Base-by-base conservation (phyloP, 2,329 filamentous ascomycete genomes). In the Phialophora verrucosa region DNA sequence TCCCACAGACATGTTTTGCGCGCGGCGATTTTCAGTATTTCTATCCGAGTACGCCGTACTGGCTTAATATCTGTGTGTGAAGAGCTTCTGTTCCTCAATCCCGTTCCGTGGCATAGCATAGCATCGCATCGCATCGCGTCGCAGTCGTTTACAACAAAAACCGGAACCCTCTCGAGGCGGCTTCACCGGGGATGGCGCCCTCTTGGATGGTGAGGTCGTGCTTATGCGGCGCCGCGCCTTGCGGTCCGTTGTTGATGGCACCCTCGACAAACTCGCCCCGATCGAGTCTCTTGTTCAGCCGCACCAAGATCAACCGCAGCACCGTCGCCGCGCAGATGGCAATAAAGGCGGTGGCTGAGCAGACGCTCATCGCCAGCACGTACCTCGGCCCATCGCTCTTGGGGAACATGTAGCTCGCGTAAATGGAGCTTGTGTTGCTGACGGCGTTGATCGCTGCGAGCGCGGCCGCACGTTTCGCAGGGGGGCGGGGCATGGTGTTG, bases 391-490 rank as follows among this genome's bases (percentile, higher is more conserved):
- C 76, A 50, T 77, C 76, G 25, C 70, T 73, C 67, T 85, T 60
- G 17, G 85, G 84, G 71, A 91, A 91, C 83, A 91, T 85, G 72
- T 90, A 90, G 63, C 82, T 84, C 0, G 88, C 87, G 73, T 90
- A 93, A 70, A 93, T 93, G 56, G 84, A 87, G 50, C 86, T 86
- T 11, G 84, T 82, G 75, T 93, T 92, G 20, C 84, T 86, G 10
- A 91, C 82, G 1, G 88, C 88, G 74, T 94, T 94, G 77, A 93
- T 91, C 68, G 90, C 88, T 0, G 90, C 91, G 4, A 94, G 76
- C 0, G 90, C 90, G 0, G 90, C 87, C 2, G 88, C 88, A 66
- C 90, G 85, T 79, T 93, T 93, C 1, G 90, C 88, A 0, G 90
- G 89, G 3, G 91, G 91, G 4, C 91, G 85, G 0, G 91, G 90